Evolutionary conservation across 257 asterid genomes (phyloP).

Genomic region (Solanum dulcamara): DNA sequence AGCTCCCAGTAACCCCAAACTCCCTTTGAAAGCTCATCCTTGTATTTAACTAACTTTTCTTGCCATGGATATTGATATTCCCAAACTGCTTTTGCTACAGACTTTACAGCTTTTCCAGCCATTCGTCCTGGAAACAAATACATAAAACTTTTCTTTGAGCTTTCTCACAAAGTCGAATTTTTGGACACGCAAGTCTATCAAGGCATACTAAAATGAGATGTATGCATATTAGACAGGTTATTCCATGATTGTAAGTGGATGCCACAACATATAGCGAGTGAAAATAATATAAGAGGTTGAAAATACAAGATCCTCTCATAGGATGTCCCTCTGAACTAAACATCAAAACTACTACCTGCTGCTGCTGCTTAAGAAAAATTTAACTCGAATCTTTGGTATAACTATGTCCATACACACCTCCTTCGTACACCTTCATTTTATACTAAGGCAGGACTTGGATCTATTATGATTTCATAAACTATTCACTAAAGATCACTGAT

Average conservation of each 20-base stretch:
- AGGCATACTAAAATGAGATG: not conserved
- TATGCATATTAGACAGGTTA: not conserved
- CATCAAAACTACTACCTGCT: not conserved
- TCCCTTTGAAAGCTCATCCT: conserved; percentile 78
- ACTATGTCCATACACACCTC: not conserved
- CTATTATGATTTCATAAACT: not conserved
- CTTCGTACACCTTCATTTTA: not conserved
- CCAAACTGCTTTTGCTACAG: not conserved
- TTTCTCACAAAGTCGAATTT: not conserved
- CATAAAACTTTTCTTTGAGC: not conserved
- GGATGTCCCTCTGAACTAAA: not conserved
- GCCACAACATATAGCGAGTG: not conserved
- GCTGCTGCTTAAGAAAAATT: not conserved
- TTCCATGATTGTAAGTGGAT: not conserved
- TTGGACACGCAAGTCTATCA: not conserved
- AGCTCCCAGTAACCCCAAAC: conserved; percentile 99
- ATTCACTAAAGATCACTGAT: not conserved
- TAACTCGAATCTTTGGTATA: not conserved
- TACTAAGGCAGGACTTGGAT: not conserved
- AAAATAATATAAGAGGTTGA: not conserved
- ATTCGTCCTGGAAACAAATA: not conserved
- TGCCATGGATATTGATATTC: conserved; percentile 26
- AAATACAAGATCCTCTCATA: not conserved
- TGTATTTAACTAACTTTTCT: conserved; percentile 65
- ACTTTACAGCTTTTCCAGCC: not conserved